A percentile compares a stretch with the other conserved stretches of the same genome.
These are phyloP conservation scores for Trypanosoma brucei DNA, from an alignment of 208 protist genomes.

Conservation along the genomic window DNA sequence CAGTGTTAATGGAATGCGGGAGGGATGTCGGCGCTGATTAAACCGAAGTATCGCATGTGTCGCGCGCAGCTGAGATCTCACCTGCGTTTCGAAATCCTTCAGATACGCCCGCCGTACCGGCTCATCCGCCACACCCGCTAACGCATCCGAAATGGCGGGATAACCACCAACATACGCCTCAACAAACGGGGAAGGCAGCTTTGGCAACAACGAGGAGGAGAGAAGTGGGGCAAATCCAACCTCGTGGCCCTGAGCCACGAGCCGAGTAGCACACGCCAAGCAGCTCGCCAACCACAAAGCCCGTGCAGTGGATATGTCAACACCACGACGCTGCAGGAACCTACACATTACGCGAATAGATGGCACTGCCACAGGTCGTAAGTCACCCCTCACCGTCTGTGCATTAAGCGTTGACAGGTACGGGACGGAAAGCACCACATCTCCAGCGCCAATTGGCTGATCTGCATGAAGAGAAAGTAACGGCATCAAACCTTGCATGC, in stretches of 20 bases:
- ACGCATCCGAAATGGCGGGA: conserved; percentile 22
- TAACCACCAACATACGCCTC: conserved; percentile 14
- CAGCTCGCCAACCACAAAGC: conserved; percentile 23
- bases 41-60: conserved; percentile 36
- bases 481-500: conserved; percentile 8
- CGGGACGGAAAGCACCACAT: conserved; percentile 57
- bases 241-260: conserved; percentile 17
- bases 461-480: conserved; percentile 33
- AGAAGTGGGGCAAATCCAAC: conserved; percentile 28
- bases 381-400: conserved; percentile 61
- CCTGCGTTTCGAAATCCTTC: conserved; percentile 5
- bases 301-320: conserved; percentile 27
- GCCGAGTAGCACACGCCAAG: conserved; percentile 33
- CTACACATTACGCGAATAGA: conserved; percentile 34
- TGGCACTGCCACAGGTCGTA: conserved; percentile 37
- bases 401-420: conserved; percentile 61
- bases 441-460: conserved; percentile 43
- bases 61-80: conserved; percentile 27
- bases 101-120: conserved; percentile 1
- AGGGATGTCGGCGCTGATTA: conserved; percentile 25
- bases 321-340: conserved; percentile 49
- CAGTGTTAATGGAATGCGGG: conserved; percentile 4
- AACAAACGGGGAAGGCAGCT: conserved; percentile 33
- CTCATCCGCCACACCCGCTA: conserved; percentile 11
- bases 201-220: conserved; percentile 23